Percentiles rank a stretch among this genome's conserved stretches.
Evolutionary conservation across 1,284 basidiomycete genomes (phyloP).

Genomic region (Boletus semigastroideus): DNA sequence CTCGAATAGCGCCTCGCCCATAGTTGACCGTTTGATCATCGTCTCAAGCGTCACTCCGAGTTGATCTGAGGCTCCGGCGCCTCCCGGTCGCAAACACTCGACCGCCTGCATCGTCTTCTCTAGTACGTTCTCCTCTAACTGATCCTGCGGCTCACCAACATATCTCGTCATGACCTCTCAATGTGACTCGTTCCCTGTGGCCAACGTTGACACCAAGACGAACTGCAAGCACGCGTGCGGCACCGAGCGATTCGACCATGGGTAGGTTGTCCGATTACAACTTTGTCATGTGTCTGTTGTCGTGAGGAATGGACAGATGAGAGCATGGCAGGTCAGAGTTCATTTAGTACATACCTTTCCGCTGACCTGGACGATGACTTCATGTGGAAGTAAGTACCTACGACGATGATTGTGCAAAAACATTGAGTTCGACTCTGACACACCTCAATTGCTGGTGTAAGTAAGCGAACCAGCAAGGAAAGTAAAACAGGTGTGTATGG

Average conservation of each 20-base stretch:
- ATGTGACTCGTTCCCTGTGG: conserved; percentile 48
- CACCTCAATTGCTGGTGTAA: conserved; percentile 62
- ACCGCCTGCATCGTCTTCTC: conserved; percentile 48
- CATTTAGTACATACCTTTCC: conserved; percentile 47
- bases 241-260: conserved; percentile 82
- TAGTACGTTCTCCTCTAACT: conserved; percentile 45
- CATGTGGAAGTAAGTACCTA: conserved; percentile 66
- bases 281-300: conserved; percentile 65
- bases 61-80: conserved; percentile 35
- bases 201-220: conserved; percentile 48
- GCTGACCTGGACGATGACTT: conserved; percentile 62
- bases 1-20: conserved; percentile 56
- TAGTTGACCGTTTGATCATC: conserved; percentile 67
- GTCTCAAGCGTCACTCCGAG: conserved; percentile 68
- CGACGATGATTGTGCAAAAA: not conserved
- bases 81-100: conserved; percentile 51
- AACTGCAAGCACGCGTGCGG: conserved; percentile 69
- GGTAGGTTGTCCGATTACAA: conserved; percentile 84
- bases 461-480: conserved; percentile 44
- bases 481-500: conserved; percentile 53
- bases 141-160: conserved; percentile 42
- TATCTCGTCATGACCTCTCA: conserved; percentile 52
- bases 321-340: not conserved
- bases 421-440: not conserved
- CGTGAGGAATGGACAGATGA: not conserved